phyloP scores from a whole-genome alignment of 2,329 filamentous ascomycete genomes.

The Penicillium sp. region DNA sequence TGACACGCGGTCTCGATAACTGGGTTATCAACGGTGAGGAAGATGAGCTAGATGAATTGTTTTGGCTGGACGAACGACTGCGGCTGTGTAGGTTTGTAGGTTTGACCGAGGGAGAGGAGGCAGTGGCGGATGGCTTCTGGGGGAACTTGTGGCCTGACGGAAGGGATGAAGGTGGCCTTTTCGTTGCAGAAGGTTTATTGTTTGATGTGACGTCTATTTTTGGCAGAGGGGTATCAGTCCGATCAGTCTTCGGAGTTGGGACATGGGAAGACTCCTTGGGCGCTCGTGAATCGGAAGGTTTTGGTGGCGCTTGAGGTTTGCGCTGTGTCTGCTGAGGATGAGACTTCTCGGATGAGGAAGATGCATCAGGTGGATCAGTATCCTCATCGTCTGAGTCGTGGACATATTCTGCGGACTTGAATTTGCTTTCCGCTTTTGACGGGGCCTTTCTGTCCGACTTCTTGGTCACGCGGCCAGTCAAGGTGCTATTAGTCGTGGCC shows the following conservation, averaged over 20 bases:
- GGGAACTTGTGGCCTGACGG: slow-evolving; percentile 54
- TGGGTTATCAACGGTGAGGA: slow-evolving; percentile 52
- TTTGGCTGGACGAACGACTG: slow-evolving; percentile 46
- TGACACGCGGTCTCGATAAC: slow-evolving; percentile 35
- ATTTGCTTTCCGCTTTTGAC: slow-evolving; percentile 48
- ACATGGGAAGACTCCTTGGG: slow-evolving; percentile 26
- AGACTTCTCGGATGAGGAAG: slow-evolving; percentile 29
- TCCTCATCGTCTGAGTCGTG: slow-evolving; percentile 58
- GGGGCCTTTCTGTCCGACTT: slow-evolving; percentile 49
- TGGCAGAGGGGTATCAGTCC: slow-evolving; percentile 26
- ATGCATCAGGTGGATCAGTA: slow-evolving; percentile 46
- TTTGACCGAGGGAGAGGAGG: slow-evolving; percentile 65
- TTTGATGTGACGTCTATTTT: slow-evolving; percentile 31
- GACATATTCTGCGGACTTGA: slow-evolving; percentile 60
- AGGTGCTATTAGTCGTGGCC: slow-evolving; percentile 55
- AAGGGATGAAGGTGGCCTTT: slow-evolving; percentile 43
- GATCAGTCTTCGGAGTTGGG: slow-evolving; percentile 33
- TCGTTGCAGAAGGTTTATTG: slow-evolving; percentile 40
- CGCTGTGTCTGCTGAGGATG: slow-evolving; percentile 23
- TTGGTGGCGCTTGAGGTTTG: slow-evolving; percentile 26
- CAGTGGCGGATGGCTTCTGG: slow-evolving; percentile 66
- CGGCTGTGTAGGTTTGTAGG: slow-evolving; percentile 61
- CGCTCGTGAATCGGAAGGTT: slow-evolving; percentile 26
- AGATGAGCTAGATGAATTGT: slow-evolving; percentile 51
- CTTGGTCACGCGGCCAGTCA: slow-evolving; percentile 49